Conservation (phyloP, 2,329 filamentous ascomycete species). For the Colletotrichum destructivum region DNA sequence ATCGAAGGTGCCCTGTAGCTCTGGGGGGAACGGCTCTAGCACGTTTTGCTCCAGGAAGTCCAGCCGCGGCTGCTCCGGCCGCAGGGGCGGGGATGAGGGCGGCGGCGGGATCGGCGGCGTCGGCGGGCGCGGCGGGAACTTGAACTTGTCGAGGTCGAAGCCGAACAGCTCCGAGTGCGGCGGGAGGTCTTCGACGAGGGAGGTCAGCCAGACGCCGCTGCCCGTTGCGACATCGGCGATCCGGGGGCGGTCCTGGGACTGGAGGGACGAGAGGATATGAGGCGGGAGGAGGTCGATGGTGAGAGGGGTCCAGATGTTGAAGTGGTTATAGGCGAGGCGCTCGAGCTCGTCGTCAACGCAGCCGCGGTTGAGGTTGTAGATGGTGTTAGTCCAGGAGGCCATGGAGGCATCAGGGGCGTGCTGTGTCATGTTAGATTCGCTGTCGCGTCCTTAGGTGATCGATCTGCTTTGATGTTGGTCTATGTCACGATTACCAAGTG, state of each 20-base stretch:
- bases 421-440: background rate
- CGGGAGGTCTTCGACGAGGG: conserved; percentile 36
- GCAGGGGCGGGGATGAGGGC: conserved; percentile 15
- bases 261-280: conserved; percentile 19
- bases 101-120: conserved; percentile 32
- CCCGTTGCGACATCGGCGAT: conserved; percentile 46
- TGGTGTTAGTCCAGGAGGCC: conserved; percentile 28
- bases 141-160: conserved; percentile 44
- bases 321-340: conserved; percentile 37
- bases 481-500: background rate
- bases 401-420: background rate
- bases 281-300: conserved; percentile 32
- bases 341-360: conserved; percentile 31
- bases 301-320: conserved; percentile 34
- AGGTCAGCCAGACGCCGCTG: conserved; percentile 44
- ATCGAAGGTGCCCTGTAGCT: conserved; percentile 40
- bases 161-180: conserved; percentile 38
- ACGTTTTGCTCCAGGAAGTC: conserved; percentile 34
- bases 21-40: conserved; percentile 39
- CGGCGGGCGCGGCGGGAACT: conserved; percentile 38
- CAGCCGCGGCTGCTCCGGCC: conserved; percentile 34
- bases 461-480: background rate
- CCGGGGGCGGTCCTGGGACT: conserved; percentile 2
- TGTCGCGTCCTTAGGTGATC: background rate
- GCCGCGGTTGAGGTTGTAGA: conserved; percentile 35